These are phyloP conservation scores for Leccinum broughii DNA, from an alignment of 768 basidiomycete genomes.

Conservation along the genomic window DNA sequence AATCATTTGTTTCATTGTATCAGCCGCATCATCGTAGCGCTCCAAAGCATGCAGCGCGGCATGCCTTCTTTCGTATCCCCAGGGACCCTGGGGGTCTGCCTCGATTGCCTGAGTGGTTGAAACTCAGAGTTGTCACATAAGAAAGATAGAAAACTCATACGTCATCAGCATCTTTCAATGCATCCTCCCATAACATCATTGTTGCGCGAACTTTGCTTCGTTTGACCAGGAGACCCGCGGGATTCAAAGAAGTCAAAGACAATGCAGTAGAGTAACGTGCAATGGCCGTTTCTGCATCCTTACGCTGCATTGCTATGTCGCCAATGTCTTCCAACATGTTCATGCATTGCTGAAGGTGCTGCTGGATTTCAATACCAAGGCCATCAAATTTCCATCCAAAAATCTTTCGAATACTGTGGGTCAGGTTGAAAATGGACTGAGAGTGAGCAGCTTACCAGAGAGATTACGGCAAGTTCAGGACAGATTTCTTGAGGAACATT, in stretches of 20 bases:
- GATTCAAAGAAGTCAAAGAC: not conserved
- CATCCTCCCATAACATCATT: constrained; percentile 5
- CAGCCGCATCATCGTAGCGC: constrained; percentile 1
- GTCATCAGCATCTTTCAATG: constrained; percentile 7
- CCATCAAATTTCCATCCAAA: constrained; percentile 18
- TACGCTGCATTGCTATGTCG: not conserved
- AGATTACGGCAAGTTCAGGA: constrained; percentile 4
- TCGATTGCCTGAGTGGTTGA: not conserved
- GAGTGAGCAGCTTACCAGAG: constrained; percentile 4
- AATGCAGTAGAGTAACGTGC: not conserved
- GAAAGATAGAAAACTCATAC: not conserved
- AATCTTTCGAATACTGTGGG: not conserved
- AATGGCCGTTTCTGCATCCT: constrained; percentile 5
- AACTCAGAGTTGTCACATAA: not conserved
- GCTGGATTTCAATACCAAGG: not conserved
- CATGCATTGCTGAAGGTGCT: not conserved
- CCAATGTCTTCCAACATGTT: not conserved
- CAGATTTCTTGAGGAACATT: not conserved
- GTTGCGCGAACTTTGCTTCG: constrained; percentile 7
- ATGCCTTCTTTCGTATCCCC: constrained; percentile 7
- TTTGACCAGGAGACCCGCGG: constrained; percentile 6
- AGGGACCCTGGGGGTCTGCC: not conserved
- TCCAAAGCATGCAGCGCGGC: not conserved
- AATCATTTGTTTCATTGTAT: not conserved
- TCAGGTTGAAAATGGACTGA: not conserved